Base-by-base conservation (phyloP, 805 yeast genomes). In the Kodamaea restingae region DNA sequence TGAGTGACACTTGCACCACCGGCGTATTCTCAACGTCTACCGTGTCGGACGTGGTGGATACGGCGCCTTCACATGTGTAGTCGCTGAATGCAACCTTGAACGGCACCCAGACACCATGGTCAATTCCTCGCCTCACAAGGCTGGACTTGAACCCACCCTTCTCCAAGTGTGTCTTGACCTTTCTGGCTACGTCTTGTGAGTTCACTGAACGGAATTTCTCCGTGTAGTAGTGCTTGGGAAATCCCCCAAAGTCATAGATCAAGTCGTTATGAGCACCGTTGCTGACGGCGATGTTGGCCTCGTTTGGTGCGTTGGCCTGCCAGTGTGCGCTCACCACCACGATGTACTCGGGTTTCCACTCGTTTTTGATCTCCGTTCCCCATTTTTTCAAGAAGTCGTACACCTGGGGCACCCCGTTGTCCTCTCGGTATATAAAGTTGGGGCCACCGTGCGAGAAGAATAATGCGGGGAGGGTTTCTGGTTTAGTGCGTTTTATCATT, bases 401-500 rank as follows among this genome's bases (percentile, higher is more conserved):
- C 0, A 91, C 90, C 4, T 86, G 86, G 15, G 60, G 65, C 36
- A 65, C 71, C 2, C 27, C 18, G 14, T 10, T 11, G 15, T 14
- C 29, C n/a, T 67, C 60, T 25, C 50, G 49, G 49, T 81, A 80
- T 68, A 84, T 75, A 56, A 85, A 83, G 1, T 84, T 78, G 6
- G 95, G 95, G 0, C 90, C 93, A 6, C 95, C 95, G 60, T 85
- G 95, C n/a, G 87, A 78, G 31, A 84, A 54, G 57, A 84, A 86
- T 54, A 63, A 82, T 1, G 79, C 73, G 5, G 93, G 91, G 14
- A 58, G 27, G 22, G 59, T 25, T 25, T 9, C 14, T 5, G 31
- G 18, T 7, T 28, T 11, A 70, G 70, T 7, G n/a, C 9, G 24
- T 18, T 35, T 12, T 7, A 28, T 20, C 33, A 35, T 35, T 10